Evolutionary conservation across 345 rosid species (phyloP).

Genomic region (Syzygium oleosum): DNA sequence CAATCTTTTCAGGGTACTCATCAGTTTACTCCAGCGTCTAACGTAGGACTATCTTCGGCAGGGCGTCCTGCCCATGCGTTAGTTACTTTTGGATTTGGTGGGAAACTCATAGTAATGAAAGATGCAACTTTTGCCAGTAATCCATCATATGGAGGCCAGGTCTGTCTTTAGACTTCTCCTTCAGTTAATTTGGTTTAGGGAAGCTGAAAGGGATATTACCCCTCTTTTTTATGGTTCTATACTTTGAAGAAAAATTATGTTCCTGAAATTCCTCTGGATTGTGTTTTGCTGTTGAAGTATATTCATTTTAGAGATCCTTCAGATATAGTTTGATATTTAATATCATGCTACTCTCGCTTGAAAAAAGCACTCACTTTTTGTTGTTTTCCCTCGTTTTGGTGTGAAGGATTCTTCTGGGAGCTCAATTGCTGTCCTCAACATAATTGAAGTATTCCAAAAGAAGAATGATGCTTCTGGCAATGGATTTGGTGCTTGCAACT

Average conservation of each 20-base stretch:
- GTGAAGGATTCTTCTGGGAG: constrained; percentile 50
- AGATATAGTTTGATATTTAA: not conserved
- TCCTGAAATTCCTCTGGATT: not conserved
- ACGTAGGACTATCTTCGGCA: constrained; percentile 65
- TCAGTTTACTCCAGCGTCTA: constrained; percentile 48
- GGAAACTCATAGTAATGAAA: constrained; percentile 80
- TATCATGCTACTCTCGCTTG: not conserved
- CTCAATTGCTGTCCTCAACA: constrained; percentile 56
- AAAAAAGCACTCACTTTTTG: not conserved
- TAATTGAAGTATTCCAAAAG: constrained; percentile 61
- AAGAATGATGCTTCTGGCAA: constrained; percentile 20
- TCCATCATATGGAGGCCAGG: constrained; percentile 66
- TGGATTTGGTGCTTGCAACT: constrained; percentile 38
- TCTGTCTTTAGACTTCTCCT: constrained; percentile 21
- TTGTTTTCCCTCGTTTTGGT: constrained; percentile 8
- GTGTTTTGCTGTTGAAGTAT: not conserved
- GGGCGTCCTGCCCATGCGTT: constrained; percentile 95
- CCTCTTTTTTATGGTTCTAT: not conserved
- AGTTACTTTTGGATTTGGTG: constrained; percentile 94
- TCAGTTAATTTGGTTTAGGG: not conserved
- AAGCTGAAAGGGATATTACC: not conserved
- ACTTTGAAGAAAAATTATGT: not conserved
- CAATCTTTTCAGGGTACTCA: constrained; percentile 50
- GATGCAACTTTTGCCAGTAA: constrained; percentile 34
- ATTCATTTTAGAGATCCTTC: not conserved